phyloP scores from a whole-genome alignment of 495 filamentous ascomycete species.

The Parathielavia appendiculata region DNA sequence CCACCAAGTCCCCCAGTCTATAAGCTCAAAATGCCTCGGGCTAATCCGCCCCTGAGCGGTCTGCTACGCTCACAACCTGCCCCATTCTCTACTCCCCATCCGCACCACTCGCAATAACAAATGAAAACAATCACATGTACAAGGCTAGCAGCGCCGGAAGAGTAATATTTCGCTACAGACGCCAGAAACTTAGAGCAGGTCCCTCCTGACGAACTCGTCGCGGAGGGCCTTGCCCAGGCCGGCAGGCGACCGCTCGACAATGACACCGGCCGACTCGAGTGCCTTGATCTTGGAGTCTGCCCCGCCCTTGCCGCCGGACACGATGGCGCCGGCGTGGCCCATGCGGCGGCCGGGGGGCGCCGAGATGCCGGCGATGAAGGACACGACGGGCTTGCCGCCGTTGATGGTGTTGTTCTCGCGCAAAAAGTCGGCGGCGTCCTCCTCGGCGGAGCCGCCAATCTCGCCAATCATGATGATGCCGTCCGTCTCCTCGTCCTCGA shows the following conservation, averaged over 20 bases:
- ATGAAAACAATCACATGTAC: conserved; percentile 23
- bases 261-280: conserved; percentile 85
- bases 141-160: conserved; percentile 11
- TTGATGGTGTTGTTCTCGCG: conserved; percentile 82
- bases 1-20: conserved; percentile 33
- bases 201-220: conserved; percentile 90
- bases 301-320: conserved; percentile 93
- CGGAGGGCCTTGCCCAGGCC: conserved; percentile 85
- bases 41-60: background rate
- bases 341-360: conserved; percentile 94
- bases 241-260: conserved; percentile 94
- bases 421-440: conserved; percentile 93
- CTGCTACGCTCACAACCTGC: background rate
- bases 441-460: conserved; percentile 95
- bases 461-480: conserved; percentile 99
- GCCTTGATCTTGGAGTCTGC: conserved; percentile 96
- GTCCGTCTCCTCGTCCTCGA: conserved; percentile 92
- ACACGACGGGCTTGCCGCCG: conserved; percentile 82
- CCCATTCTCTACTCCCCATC: background rate
- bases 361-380: conserved; percentile 97
- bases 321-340: conserved; percentile 98
- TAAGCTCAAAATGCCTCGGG: conserved; percentile 1
- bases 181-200: conserved; percentile 65
- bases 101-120: conserved; percentile 7
- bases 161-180: background rate